These are phyloP conservation scores for Beta vulgaris DNA, from an alignment of 148 eudicot genomes.

Conservation along the genomic window DNA sequence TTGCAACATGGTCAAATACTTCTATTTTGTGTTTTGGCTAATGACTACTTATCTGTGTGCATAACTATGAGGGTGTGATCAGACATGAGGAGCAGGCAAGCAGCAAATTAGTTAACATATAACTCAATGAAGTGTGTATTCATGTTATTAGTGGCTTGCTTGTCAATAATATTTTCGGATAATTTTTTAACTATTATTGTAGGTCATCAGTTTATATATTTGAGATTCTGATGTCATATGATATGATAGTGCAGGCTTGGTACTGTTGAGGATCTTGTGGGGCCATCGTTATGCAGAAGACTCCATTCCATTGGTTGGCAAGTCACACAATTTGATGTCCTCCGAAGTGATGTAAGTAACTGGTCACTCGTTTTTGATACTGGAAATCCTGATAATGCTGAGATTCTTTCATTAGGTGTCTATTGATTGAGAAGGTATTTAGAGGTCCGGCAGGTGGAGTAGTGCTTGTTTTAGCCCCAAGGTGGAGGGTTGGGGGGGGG, in stretches of 20 bases:
- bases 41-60: not conserved
- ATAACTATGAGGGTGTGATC: not conserved
- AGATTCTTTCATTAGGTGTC: too few species aligned
- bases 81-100: not conserved
- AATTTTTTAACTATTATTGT: too few species aligned
- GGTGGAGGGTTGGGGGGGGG: not conserved
- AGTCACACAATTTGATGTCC: constrained; percentile 61
- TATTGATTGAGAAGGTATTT: not conserved
- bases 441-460: not conserved
- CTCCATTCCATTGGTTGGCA: constrained; percentile 86
- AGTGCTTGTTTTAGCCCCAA: not conserved
- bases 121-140: not conserved
- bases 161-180: constrained; percentile 8
- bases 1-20: not conserved
- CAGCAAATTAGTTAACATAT: not conserved
- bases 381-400: not conserved
- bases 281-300: constrained; percentile 66
- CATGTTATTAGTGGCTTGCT: not conserved
- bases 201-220: not conserved
- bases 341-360: constrained; percentile 72
- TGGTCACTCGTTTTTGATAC: not conserved
- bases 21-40: not conserved
- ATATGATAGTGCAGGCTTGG: constrained; percentile 92
- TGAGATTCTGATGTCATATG: constrained; percentile 34
- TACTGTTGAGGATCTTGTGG: constrained; percentile 68